A percentile compares a stretch with the other conserved stretches of the same genome.
These are phyloP conservation scores for Pythium aristosporum DNA, from an alignment of 352 stramenopile genomes.

Conservation along the genomic window DNA sequence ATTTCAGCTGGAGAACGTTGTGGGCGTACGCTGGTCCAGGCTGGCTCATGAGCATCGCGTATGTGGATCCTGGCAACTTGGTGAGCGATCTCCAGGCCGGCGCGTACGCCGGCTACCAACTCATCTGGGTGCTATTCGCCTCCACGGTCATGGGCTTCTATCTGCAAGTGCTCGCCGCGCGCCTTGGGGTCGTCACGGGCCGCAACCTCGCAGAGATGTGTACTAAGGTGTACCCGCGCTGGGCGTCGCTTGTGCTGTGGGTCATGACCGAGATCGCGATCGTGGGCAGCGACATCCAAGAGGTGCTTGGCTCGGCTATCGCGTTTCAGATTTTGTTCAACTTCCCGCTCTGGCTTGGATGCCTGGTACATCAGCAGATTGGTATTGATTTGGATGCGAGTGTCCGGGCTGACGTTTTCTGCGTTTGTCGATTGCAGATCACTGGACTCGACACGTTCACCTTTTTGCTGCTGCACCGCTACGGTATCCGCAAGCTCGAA, in stretches of 20 bases:
- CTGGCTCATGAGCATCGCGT: slow-evolving; percentile 94
- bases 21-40: slow-evolving; percentile 83
- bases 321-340: slow-evolving; percentile 90
- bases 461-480: slow-evolving; percentile 92
- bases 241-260: slow-evolving; percentile 79
- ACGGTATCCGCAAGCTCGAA: slow-evolving; percentile 93
- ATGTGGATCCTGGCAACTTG: slow-evolving; percentile 95
- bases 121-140: slow-evolving; percentile 91
- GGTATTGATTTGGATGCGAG: neutral
- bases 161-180: slow-evolving; percentile 91
- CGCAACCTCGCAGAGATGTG: slow-evolving; percentile 91
- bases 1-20: slow-evolving; percentile 60
- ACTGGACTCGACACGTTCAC: slow-evolving; percentile 91
- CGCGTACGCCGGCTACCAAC: slow-evolving; percentile 86
- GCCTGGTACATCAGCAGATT: slow-evolving; percentile 40
- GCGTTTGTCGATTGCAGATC: slow-evolving; percentile 33
- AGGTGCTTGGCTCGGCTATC: slow-evolving; percentile 91
- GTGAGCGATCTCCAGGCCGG: slow-evolving; percentile 95
- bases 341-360: slow-evolving; percentile 89
- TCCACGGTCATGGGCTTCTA: slow-evolving; percentile 92
- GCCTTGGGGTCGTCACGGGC: slow-evolving; percentile 91
- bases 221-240: slow-evolving; percentile 73
- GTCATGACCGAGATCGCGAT: slow-evolving; percentile 94
- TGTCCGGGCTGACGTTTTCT: neutral
- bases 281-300: slow-evolving; percentile 90